Evolutionary conservation across 1,284 basidiomycete species (phyloP), one percentile per base, ranked within the genome.

Genomic region (Cystobasidium slooffiae): DNA sequence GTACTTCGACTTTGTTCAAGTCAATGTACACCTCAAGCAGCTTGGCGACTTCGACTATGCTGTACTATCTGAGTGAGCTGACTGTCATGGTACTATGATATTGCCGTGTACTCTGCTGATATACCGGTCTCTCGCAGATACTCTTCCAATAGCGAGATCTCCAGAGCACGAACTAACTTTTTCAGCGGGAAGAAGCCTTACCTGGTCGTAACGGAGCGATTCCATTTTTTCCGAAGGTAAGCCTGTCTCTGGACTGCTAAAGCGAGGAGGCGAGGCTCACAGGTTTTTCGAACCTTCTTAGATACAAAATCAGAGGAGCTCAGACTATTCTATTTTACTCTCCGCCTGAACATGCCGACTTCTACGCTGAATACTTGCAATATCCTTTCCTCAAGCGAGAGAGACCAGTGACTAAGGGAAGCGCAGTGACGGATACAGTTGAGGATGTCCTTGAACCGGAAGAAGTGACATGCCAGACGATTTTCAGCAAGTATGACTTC

Each of bases 1-100:
- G 0, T 98, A 96, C 76, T 97, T 97, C 81, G 97, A 99, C 84
- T 99, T 97, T 83, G 92, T 98, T 67, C 88, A 93, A 12, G 85
- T 99, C 3, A 90, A 93, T 72, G 93, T 94, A 77, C 86, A 92
- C 81, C 89, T 99, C 82, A 87, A 89, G 67, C 92, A 91, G 80
- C 83, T 80, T 20, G 84, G 86, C 39, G 86, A 88, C n/a, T 85
- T 91, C 24, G 88, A 87, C 1, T 94, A 91, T 80, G 85, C 91
- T 0, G 88, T 93, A 14, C 88, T 99, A 61, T 95, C 93, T 2
- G 97, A 99, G 91, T 94, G 80, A 79, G 87, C 80, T 31, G 31
- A 31, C 31, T 5, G 31, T 31, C 31, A 31, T 31, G 31, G 31
- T 31, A 31, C 31, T 31, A 31, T 31, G 31, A 31, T 31, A 31